Conservation (phyloP, 768 basidiomycete genomes). For the Suillus paluster region DNA sequence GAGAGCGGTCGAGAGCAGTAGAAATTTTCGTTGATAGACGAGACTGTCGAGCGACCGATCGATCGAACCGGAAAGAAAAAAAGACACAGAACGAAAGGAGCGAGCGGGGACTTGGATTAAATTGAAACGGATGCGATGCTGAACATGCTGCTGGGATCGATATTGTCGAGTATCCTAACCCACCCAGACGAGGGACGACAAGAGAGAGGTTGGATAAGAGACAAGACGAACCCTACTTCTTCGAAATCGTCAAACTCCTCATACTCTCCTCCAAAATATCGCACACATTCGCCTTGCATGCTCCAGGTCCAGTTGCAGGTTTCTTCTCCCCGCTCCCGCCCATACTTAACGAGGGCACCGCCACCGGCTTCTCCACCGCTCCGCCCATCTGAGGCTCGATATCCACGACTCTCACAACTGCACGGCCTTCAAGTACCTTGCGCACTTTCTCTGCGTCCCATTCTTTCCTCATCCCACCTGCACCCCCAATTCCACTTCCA, state of each 20-base stretch:
- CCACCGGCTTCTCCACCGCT: background rate
- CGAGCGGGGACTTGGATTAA: background rate
- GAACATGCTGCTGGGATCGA: no score
- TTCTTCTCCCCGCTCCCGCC: conserved; percentile 8
- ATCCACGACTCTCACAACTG: conserved; percentile 80
- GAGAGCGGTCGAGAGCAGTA: no score
- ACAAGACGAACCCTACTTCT: conserved; percentile 40
- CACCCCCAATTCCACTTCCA: background rate
- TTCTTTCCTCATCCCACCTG: conserved; percentile 26
- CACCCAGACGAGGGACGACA: no score
- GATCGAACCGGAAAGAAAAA: background rate
- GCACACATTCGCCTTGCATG: conserved; percentile 32
- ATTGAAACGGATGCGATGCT: background rate
- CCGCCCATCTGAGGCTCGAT: conserved; percentile 48
- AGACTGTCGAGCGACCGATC: background rate
- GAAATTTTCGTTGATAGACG: background rate
- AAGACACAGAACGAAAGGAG: background rate
- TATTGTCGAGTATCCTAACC: no score
- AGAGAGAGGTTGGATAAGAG: no score
- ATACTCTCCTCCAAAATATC: conserved; percentile 70
- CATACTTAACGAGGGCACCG: background rate
- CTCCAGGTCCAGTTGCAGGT: conserved; percentile 18
- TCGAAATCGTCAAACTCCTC: conserved; percentile 63
- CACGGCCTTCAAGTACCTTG: conserved; percentile 81
- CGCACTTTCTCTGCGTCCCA: conserved; percentile 83